phyloP scores from a whole-genome alignment of 768 basidiomycete genomes.

The Filobasidium floriforme region DNA sequence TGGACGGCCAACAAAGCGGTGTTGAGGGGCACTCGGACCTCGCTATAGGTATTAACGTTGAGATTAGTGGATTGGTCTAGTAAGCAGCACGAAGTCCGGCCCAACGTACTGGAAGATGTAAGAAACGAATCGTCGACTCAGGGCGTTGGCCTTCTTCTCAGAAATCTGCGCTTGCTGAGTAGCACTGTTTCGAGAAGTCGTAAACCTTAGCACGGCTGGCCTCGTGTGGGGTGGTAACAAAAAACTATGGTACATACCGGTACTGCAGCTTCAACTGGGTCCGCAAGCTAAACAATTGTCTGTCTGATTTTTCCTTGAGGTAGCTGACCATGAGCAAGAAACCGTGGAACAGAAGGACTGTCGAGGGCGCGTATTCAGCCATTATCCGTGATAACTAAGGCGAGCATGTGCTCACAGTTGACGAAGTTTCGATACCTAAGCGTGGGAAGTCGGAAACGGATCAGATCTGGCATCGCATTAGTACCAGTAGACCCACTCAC shows the following conservation, averaged over 20 bases:
- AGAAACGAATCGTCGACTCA: conserved; percentile 65
- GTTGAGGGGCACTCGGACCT: conserved; percentile 52
- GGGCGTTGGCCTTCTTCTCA: conserved; percentile 65
- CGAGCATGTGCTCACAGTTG: conserved; percentile 27
- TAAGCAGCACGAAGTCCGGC: background rate
- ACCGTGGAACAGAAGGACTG: conserved; percentile 67
- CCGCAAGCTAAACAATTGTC: conserved; percentile 61
- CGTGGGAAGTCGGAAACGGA: background rate
- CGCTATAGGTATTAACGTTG: conserved; percentile 30
- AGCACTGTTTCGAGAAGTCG: conserved; percentile 43
- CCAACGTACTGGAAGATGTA: conserved; percentile 24
- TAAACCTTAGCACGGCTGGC: background rate
- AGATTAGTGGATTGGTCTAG: background rate
- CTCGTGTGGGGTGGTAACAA: background rate
- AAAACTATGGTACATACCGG: conserved; percentile 25
- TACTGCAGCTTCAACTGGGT: conserved; percentile 70
- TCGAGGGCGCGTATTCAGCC: conserved; percentile 28
- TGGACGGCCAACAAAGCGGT: conserved; percentile 72
- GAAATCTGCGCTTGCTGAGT: conserved; percentile 67
- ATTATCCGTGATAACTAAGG: background rate
- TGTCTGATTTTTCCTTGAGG: conserved; percentile 50
- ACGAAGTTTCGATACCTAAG: conserved; percentile 45
- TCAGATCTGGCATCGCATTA: too few relatives aligned
- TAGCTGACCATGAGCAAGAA: conserved; percentile 67
- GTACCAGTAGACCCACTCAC: background rate